Evolutionary conservation across 129 eudicot species (phyloP).

Genomic region (Kitagawia praeruptora): DNA sequence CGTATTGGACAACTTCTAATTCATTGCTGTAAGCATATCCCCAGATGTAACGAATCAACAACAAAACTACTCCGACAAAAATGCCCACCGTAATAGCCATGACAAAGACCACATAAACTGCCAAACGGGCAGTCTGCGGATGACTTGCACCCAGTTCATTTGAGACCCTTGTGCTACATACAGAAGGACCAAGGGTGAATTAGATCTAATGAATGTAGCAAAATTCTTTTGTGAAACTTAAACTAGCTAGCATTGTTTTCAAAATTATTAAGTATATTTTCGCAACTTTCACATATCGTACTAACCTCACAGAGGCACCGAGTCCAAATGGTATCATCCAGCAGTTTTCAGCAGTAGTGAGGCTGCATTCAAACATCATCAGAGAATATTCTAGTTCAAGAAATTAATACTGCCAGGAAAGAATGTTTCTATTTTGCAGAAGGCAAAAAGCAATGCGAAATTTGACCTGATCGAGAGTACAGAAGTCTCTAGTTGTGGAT

Average conservation of each 20-base stretch:
- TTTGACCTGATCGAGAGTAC: slow-evolving; percentile 68
- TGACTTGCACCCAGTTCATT: slow-evolving; percentile 85
- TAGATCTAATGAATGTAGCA: background rate
- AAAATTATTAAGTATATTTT: background rate
- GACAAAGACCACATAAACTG: slow-evolving; percentile 44
- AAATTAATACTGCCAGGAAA: background rate
- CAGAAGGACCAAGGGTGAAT: background rate
- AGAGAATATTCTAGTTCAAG: background rate
- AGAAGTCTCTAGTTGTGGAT: slow-evolving; percentile 80
- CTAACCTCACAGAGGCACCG: slow-evolving; percentile 69
- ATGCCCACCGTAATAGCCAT: slow-evolving; percentile 41
- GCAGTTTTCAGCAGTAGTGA: slow-evolving; percentile 48
- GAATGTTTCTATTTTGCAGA: background rate
- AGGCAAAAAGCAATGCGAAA: background rate
- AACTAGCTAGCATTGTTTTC: background rate
- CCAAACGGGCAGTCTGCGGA: slow-evolving; percentile 55
- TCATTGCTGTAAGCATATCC: slow-evolving; percentile 75
- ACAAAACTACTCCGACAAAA: slow-evolving; percentile 39
- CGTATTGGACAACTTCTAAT: slow-evolving; percentile 57
- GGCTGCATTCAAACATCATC: slow-evolving; percentile 30
- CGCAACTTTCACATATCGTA: background rate
- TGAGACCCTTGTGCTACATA: slow-evolving; percentile 68
- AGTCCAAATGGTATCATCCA: slow-evolving; percentile 93
- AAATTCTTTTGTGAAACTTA: background rate
- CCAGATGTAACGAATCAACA: slow-evolving; percentile 51